Conservation (phyloP, 768 basidiomycete species). For the Leccinum uliginosum region DNA sequence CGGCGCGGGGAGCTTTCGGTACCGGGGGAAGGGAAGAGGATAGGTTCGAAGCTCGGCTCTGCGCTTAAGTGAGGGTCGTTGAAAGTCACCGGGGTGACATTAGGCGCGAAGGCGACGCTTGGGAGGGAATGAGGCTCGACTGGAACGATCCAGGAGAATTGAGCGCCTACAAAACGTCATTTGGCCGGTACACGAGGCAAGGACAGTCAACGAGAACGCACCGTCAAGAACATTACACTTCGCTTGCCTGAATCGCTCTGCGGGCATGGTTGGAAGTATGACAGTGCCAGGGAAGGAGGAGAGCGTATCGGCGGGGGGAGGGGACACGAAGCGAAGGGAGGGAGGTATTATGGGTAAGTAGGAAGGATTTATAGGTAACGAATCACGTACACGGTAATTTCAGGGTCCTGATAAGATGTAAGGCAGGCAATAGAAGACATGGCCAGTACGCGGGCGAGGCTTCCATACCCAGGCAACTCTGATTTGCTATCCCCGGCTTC, state of each 20-base stretch:
- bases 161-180: conserved; percentile 31
- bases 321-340: conserved; percentile 23
- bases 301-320: conserved; percentile 21
- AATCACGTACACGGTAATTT: conserved; percentile 34
- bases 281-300: conserved; percentile 9
- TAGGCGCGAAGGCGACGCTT: conserved; percentile 53
- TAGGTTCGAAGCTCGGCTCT: conserved; percentile 37
- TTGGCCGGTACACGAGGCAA: conserved; percentile 4
- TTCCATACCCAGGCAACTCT: conserved; percentile 22
- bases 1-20: conserved; percentile 35
- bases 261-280: conserved; percentile 41
- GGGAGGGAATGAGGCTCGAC: conserved; percentile 37
- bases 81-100: conserved; percentile 55
- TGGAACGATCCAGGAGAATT: conserved; percentile 44
- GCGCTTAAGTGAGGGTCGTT: conserved; percentile 40
- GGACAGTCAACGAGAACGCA: conserved; percentile 16
- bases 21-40: conserved; percentile 56
- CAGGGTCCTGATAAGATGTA: conserved; percentile 30
- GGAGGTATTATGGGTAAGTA: conserved; percentile 6
- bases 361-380: conserved; percentile 29
- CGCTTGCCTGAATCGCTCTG: conserved; percentile 37
- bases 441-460: conserved; percentile 15
- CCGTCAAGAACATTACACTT: conserved; percentile 36
- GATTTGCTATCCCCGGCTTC: conserved; percentile 1
- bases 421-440: conserved; percentile 31